Evolutionary conservation across 179 eudicot genomes (phyloP).

Genomic region (Beta lomatogona): DNA sequence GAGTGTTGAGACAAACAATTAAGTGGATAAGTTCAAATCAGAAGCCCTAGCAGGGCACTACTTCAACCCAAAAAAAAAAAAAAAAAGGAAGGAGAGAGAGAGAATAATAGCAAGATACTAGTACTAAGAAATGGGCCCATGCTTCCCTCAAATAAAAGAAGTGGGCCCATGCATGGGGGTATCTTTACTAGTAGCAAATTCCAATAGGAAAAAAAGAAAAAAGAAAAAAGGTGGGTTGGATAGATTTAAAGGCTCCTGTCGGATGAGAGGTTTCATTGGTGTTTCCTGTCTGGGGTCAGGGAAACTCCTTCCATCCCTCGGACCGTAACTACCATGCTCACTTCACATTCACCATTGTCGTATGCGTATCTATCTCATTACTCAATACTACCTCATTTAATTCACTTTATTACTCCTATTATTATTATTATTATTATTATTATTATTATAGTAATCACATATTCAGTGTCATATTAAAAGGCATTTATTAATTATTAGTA

Average conservation of each 20-base stretch:
- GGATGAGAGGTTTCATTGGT: conserved; percentile 29
- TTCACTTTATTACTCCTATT: too few relatives aligned
- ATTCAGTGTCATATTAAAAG: too few relatives aligned
- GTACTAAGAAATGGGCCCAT: background rate
- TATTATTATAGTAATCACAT: too few relatives aligned
- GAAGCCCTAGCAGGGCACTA: too few relatives aligned
- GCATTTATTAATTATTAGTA: too few relatives aligned
- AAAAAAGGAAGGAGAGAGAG: background rate
- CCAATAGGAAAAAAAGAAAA: background rate
- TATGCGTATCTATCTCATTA: too few relatives aligned
- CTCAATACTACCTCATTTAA: background rate
- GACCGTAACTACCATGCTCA: background rate
- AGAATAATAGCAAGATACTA: background rate
- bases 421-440: too few relatives aligned
- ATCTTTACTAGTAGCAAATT: background rate
- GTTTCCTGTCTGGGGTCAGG: conserved; percentile 31
- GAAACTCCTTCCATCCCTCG: conserved; percentile 10
- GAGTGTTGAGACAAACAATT: background rate
- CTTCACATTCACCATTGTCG: background rate
- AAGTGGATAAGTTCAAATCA: background rate
- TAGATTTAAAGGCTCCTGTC: conserved; percentile 18
- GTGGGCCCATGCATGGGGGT: background rate
- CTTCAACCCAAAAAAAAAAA: background rate
- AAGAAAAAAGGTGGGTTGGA: background rate
- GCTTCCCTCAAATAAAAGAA: too few relatives aligned